Conservation (phyloP, 2,329 filamentous ascomycete genomes). For the Beauveria sp. region DNA sequence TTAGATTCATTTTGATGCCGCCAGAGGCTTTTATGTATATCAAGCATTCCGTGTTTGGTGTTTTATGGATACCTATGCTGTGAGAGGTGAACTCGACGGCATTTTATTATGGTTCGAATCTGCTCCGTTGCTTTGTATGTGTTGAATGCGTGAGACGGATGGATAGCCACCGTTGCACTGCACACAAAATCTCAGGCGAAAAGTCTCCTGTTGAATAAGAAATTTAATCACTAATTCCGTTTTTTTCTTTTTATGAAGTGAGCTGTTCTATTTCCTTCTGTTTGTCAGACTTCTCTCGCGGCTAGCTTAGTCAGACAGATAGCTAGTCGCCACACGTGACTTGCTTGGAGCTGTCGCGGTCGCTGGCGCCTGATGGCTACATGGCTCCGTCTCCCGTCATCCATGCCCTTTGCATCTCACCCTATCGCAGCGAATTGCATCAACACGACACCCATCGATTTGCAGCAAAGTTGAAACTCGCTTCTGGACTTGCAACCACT, state of each 20-base stretch:
- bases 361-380: conserved; percentile 34
- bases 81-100: conserved; percentile 9
- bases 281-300: too few species aligned
- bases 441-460: conserved; percentile 17
- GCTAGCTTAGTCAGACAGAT: conserved; percentile 6
- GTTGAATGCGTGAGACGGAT: neutral
- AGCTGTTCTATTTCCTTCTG: neutral
- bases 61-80: conserved; percentile 10
- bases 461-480: neutral
- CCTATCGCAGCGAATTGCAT: conserved; percentile 16
- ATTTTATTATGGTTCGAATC: conserved; percentile 3
- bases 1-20: conserved; percentile 10
- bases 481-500: neutral
- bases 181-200: neutral
- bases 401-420: conserved; percentile 20
- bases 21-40: conserved; percentile 10
- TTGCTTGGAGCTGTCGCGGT: conserved; percentile 34
- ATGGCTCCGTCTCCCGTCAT: conserved; percentile 26
- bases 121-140: conserved; percentile 1
- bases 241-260: neutral
- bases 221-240: neutral
- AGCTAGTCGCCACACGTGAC: conserved; percentile 22
- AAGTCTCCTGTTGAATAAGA: neutral
- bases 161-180: neutral
- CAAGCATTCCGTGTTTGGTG: conserved; percentile 13